These are phyloP conservation scores for Peniophora sp. DNA, from an alignment of 1,284 basidiomycete genomes.

Conservation along the genomic window DNA sequence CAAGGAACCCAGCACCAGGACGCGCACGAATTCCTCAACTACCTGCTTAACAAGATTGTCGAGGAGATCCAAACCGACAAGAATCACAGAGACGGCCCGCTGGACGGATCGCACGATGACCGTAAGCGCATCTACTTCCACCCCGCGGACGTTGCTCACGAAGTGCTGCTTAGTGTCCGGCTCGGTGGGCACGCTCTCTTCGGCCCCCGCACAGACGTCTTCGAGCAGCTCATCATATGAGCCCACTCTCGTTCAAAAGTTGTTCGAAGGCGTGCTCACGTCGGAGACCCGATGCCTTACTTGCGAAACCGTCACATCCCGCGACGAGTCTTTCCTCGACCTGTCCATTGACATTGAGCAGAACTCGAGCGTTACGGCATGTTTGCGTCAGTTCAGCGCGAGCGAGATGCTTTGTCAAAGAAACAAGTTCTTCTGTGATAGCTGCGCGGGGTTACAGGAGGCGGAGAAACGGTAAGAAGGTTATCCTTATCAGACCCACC, in stretches of 20 bases:
- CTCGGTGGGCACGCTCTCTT: slow-evolving; percentile 48
- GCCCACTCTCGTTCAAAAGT: slow-evolving; percentile 81
- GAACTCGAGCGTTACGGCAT: slow-evolving; percentile 92
- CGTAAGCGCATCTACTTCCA: slow-evolving; percentile 28
- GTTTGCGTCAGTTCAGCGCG: slow-evolving; percentile 92
- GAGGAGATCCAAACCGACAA: slow-evolving; percentile 83
- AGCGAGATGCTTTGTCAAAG: slow-evolving; percentile 96
- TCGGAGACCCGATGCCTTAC: slow-evolving; percentile 97
- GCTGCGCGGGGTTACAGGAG: slow-evolving; percentile 93
- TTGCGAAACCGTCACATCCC: slow-evolving; percentile 92
- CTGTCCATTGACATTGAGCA: slow-evolving; percentile 97
- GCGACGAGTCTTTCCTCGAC: slow-evolving; percentile 95
- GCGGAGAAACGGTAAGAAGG: slow-evolving; percentile 84
- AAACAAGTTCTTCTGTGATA: slow-evolving; percentile 99
- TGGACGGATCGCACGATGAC: slow-evolving; percentile 36
- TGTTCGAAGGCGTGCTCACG: slow-evolving; percentile 91
- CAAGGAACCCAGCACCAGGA: slow-evolving; percentile 88
- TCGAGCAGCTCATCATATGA: slow-evolving; percentile 16
- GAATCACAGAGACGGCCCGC: slow-evolving; percentile 28
- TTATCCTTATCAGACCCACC: slow-evolving; percentile 7
- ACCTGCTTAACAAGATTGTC: slow-evolving; percentile 85
- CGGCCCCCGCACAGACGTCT: slow-evolving; percentile 11
- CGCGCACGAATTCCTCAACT: slow-evolving; percentile 96
- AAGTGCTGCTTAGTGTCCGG: slow-evolving; percentile 36
- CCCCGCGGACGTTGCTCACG: background rate